A percentile compares a stretch with the other conserved stretches of the same genome.
phyloP scores from a whole-genome alignment of 345 rosid species.

The Psidium friedrichsthalianum region DNA sequence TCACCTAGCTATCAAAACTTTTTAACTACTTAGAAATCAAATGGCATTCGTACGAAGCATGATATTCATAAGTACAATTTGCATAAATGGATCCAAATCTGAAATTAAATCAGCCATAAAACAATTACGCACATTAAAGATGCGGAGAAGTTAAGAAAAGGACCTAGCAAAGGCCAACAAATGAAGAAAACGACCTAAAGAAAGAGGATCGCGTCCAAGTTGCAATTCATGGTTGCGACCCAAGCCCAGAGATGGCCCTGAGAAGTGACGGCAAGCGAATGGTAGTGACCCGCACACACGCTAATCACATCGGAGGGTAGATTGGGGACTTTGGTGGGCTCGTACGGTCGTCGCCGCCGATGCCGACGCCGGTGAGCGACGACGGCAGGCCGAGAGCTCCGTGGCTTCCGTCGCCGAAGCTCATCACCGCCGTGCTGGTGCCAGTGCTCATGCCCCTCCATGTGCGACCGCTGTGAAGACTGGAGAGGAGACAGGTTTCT shows the following conservation, averaged over 20 bases:
- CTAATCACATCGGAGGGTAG: slow-evolving; percentile 47
- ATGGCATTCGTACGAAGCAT: neutral
- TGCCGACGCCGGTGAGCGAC: slow-evolving; percentile 26
- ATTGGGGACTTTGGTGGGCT: slow-evolving; percentile 39
- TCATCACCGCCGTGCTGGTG: slow-evolving; percentile 33
- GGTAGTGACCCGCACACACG: slow-evolving; percentile 73
- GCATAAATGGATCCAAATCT: neutral
- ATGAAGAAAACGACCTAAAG: slow-evolving; percentile 11
- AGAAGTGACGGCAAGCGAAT: slow-evolving; percentile 82
- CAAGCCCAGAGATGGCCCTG: slow-evolving; percentile 72
- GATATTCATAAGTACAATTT: neutral
- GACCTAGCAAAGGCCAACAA: neutral
- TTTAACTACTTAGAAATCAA: neutral
- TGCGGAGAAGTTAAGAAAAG: neutral
- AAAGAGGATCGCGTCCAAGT: slow-evolving; percentile 47
- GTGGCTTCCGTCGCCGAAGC: slow-evolving; percentile 84
- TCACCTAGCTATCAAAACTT: neutral
- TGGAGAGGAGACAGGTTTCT: neutral
- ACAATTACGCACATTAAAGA: neutral
- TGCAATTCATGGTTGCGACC: slow-evolving; percentile 81
- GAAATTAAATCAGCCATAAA: neutral
- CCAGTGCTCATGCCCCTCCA: slow-evolving; percentile 1
- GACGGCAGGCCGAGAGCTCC: slow-evolving; percentile 69
- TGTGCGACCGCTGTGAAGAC: neutral
- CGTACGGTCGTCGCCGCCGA: slow-evolving; percentile 50